Base-by-base conservation (phyloP, 225 moss, liverwort and hornwort genomes). In the Marchantia polymorpha region DNA sequence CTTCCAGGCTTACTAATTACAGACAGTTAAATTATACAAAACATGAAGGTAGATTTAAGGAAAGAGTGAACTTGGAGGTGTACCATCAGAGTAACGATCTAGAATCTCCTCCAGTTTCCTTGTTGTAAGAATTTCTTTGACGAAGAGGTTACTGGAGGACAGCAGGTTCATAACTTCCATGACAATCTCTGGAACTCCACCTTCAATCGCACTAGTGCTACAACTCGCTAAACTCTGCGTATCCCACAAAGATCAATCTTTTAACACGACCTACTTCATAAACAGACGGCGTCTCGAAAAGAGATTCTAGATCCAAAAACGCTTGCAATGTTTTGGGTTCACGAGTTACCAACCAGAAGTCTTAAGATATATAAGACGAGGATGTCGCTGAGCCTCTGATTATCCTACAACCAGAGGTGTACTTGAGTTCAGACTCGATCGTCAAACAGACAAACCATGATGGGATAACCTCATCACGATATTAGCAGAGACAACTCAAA, bases 311-410 rank as follows among this genome's bases (percentile, higher is more conserved):
- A 22, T 47, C 20, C 20, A 17, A 7, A 17, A 60, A 5, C 22
- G 8, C 8, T 12, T 46, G 48, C 46, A 19, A 49, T 8, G 49
- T 49, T 20, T 49, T 39, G 7, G 48, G 7, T 74, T 74, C 26
- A 11, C 27, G 16, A 7, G 54, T 74, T 64, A 79, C 84, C 13
- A 49, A 90, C 88, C 87, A 90, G 83, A 69, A 84, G 81, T 80
- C 91, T 90, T 74, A 90, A 83, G 74, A 60, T 80, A 76, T 88
- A 93, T 56, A 85, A 50, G 49, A 81, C 91, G 80, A 95, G 83
- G 14, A 78, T 81, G 70, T 75, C 85, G 20, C 81, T 88, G 25
- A 93, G 84, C 46, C 30, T 81, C 47, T 74, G 56, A 67, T 78
- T 83, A 20, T 78, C 81, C 83, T 86, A 52, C 72, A 83, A 51